Evolutionary conservation across 2,329 filamentous ascomycete species (phyloP).

Genomic region (Penicillium sp.): DNA sequence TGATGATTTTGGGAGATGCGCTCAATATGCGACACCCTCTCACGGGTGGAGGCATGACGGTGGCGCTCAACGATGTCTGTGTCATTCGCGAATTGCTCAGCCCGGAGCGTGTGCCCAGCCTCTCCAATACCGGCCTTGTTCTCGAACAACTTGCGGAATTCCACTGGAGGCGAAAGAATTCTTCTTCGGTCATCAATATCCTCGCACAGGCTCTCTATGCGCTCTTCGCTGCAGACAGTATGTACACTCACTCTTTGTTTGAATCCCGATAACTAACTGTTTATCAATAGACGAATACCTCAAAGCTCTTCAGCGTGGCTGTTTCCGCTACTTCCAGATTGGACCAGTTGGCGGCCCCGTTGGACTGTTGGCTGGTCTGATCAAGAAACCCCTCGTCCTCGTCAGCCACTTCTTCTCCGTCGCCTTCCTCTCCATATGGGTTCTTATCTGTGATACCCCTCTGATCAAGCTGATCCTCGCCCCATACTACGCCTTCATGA

Average conservation of each 20-base stretch:
- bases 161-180: conserved; percentile 81
- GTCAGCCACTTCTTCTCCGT: conserved; percentile 95
- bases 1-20: conserved; percentile 86
- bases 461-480: conserved; percentile 62
- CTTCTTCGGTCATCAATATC: conserved; percentile 91
- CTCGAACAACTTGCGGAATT: conserved; percentile 69
- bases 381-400: conserved; percentile 72
- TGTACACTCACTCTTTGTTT: conserved; percentile 4
- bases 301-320: conserved; percentile 78
- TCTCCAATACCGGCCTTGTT: conserved; percentile 68
- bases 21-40: conserved; percentile 99
- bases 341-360: conserved; percentile 75
- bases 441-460: conserved; percentile 55
- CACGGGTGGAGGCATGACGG: conserved; percentile 97
- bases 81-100: conserved; percentile 72
- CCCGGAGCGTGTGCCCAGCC: conserved; percentile 65
- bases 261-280: conserved; percentile 7
- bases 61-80: conserved; percentile 89
- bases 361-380: conserved; percentile 77
- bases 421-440: conserved; percentile 82
- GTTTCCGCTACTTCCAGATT: conserved; percentile 85
- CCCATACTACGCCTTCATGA: conserved; percentile 63
- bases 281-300: conserved; percentile 61
- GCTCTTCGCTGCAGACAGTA: conserved; percentile 80
- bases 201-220: conserved; percentile 92